phyloP scores from a whole-genome alignment of 2,329 filamentous ascomycete genomes.

The Ustulina deusta region DNA sequence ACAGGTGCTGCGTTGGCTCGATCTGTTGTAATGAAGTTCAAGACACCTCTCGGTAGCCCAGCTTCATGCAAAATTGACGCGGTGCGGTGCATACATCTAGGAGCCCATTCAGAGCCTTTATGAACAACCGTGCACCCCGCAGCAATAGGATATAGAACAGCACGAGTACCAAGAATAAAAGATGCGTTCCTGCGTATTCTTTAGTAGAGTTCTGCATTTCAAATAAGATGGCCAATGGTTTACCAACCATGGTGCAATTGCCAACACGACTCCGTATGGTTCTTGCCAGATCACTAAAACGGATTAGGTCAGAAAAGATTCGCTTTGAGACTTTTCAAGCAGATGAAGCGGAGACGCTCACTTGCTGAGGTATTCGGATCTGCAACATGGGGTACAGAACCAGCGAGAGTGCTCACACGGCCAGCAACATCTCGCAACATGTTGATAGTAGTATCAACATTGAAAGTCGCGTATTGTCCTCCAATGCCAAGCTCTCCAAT shows the following conservation, averaged over 20 bases:
- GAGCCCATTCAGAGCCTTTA: conserved; percentile 77
- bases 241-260: conserved; percentile 88
- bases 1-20: conserved; percentile 74
- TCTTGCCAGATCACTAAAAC: too few species aligned
- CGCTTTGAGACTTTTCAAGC: too few species aligned
- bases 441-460: conserved; percentile 53
- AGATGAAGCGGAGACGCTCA: too few species aligned
- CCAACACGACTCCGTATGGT: conserved; percentile 83
- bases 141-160: conserved; percentile 75
- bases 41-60: conserved; percentile 78
- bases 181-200: conserved; percentile 64
- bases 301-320: too few species aligned
- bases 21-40: conserved; percentile 77
- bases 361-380: conserved; percentile 66
- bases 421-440: conserved; percentile 58
- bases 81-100: conserved; percentile 72
- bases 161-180: conserved; percentile 65
- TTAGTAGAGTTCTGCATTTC: conserved; percentile 48
- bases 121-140: conserved; percentile 80
- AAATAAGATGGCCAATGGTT: too few species aligned
- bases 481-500: conserved; percentile 59
- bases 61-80: conserved; percentile 75
- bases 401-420: conserved; percentile 53
- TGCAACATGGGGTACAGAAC: conserved; percentile 50
- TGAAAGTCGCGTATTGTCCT: conserved; percentile 57